These are phyloP conservation scores for Samsoniella hepiali DNA, from an alignment of 2,329 filamentous ascomycete species.

Conservation along the genomic window DNA sequence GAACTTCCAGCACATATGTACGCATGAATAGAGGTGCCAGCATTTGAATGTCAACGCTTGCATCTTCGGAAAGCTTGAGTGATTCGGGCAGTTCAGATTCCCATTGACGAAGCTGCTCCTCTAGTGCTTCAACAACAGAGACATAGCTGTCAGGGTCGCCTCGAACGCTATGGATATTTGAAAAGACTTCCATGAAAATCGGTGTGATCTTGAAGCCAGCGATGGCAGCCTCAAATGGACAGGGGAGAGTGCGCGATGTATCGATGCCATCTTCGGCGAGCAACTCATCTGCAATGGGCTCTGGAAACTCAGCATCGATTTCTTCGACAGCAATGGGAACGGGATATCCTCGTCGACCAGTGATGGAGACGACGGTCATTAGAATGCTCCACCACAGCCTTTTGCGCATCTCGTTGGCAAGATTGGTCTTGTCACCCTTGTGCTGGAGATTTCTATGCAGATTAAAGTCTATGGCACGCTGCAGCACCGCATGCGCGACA, in stretches of 20 bases:
- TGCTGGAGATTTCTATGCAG: constrained; percentile 67
- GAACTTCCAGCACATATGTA: constrained; percentile 54
- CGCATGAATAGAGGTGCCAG: constrained; percentile 54
- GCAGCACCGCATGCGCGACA: constrained; percentile 61
- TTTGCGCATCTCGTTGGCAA: constrained; percentile 73
- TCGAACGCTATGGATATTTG: constrained; percentile 69
- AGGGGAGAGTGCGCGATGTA: constrained; percentile 52
- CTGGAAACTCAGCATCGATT: constrained; percentile 74
- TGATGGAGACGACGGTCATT: constrained; percentile 63
- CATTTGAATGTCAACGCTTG: constrained; percentile 40
- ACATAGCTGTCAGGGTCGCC: constrained; percentile 62
- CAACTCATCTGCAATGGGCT: constrained; percentile 67
- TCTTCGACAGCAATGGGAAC: constrained; percentile 72
- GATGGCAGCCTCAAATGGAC: constrained; percentile 65
- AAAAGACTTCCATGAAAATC: constrained; percentile 70
- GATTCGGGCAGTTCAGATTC: constrained; percentile 61
- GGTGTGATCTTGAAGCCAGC: constrained; percentile 62
- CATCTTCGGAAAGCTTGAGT: constrained; percentile 47
- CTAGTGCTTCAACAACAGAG: constrained; percentile 60
- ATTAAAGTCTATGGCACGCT: constrained; percentile 70
- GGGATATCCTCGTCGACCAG: constrained; percentile 72
- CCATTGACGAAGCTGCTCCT: constrained; percentile 62
- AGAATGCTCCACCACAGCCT: constrained; percentile 74
- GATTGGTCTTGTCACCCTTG: constrained; percentile 44
- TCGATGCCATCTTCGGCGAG: constrained; percentile 64